These are phyloP conservation scores for Acanthamoeba triangularis DNA, from an alignment of 208 protist species.

Conservation along the genomic window DNA sequence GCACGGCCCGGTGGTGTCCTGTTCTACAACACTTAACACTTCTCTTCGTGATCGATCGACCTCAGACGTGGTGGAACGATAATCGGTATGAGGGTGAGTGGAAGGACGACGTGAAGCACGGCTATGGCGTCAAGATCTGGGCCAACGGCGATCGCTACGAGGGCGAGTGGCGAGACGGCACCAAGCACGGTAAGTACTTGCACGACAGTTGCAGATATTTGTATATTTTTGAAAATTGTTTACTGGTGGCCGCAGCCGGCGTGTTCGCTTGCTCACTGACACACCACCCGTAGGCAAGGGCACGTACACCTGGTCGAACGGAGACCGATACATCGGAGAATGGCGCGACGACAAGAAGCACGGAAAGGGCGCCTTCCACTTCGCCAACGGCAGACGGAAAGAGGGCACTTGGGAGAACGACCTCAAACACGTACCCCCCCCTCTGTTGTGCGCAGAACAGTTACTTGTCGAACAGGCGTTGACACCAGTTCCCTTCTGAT, in stretches of 20 bases:
- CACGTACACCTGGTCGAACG: slow-evolving; percentile 29
- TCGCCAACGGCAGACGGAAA: slow-evolving; percentile 65
- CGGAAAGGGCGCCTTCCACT: slow-evolving; percentile 46
- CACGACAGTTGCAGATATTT: background rate
- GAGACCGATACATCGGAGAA: slow-evolving; percentile 67
- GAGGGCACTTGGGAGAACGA: slow-evolving; percentile 31
- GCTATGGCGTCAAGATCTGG: slow-evolving; percentile 40
- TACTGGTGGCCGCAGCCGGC: too few species aligned
- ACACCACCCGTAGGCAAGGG: background rate
- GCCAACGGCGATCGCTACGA: slow-evolving; percentile 67
- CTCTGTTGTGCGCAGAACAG: too few species aligned
- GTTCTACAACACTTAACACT: background rate
- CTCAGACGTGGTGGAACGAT: slow-evolving; percentile 33
- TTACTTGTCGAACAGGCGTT: background rate
- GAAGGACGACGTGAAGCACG: slow-evolving; percentile 70
- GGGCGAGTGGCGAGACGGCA: slow-evolving; percentile 65
- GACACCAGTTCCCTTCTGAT: background rate
- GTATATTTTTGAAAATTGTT: background rate
- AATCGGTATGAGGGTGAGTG: slow-evolving; percentile 72
- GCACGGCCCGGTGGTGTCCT: background rate
- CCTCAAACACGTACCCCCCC: slow-evolving; percentile 24
- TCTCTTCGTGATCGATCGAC: background rate
- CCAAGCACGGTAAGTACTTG: background rate
- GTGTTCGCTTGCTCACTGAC: background rate
- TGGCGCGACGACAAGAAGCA: slow-evolving; percentile 70